Conservation (phyloP, 2,329 filamentous ascomycete genomes). For the Blastomyces emzantsi region DNA sequence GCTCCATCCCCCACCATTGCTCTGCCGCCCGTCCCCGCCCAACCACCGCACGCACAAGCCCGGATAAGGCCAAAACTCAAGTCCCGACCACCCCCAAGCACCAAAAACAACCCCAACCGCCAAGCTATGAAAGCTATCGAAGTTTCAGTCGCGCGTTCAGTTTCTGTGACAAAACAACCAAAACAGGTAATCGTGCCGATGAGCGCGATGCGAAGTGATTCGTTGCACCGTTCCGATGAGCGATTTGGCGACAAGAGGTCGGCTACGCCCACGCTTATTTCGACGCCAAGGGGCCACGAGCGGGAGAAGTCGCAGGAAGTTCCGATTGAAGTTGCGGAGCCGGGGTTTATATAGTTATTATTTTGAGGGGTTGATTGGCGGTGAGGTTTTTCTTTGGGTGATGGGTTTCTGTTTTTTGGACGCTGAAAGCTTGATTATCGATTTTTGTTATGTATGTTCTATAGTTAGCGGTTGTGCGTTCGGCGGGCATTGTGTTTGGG, state of each 20-base stretch:
- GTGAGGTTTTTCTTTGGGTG: not conserved
- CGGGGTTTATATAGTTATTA: not conserved
- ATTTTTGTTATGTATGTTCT: not conserved
- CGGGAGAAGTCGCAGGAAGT: slow-evolving; percentile 16
- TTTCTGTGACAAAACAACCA: slow-evolving; percentile 30
- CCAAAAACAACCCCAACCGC: slow-evolving; percentile 14
- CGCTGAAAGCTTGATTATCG: not conserved
- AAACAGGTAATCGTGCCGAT: slow-evolving; percentile 33
- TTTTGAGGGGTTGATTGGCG: not conserved
- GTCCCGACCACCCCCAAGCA: slow-evolving; percentile 11
- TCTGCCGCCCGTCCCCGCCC: slow-evolving; percentile 8
- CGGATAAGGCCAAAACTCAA: not conserved
- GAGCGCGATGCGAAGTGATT: slow-evolving; percentile 19
- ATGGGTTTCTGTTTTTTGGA: not conserved
- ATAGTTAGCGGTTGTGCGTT: not conserved
- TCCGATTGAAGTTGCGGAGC: slow-evolving; percentile 16
- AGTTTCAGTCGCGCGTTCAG: slow-evolving; percentile 32
- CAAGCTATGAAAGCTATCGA: slow-evolving; percentile 21
- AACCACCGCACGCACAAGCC: not conserved
- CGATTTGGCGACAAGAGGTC: slow-evolving; percentile 23
- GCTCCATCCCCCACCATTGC: slow-evolving; percentile 7
- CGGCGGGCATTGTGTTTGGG: not conserved
- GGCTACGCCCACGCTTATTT: slow-evolving; percentile 20
- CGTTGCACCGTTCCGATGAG: slow-evolving; percentile 22
- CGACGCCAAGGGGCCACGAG: slow-evolving; percentile 22